Base-by-base conservation (phyloP, 306 rosid genomes). In the Clitoria ternatea region DNA sequence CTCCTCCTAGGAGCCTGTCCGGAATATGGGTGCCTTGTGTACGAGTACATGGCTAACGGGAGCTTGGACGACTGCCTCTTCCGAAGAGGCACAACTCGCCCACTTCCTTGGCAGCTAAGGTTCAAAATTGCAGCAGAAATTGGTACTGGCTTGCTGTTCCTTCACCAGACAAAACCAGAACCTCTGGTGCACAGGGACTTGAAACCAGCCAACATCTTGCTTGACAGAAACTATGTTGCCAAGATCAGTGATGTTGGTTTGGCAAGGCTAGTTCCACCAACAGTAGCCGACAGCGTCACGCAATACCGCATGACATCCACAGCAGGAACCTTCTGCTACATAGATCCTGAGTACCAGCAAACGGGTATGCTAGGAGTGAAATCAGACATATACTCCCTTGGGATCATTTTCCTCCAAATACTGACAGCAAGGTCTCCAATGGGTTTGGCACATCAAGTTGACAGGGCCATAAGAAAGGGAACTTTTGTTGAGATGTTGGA, bases 1-100 rank as follows among this genome's bases (percentile, higher is more conserved):
- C 97, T 93, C 39, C 98, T 93, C 40, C 83, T 93, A 1, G 98
- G 98, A 64, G 98, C 98, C 43, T 93, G 98, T 70, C 98, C 98
- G 1, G 98, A 93, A 64, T 90, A 90, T 3, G 98, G 98, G 1
- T 93, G 98, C 76, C 80, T 93, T 20, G 98, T 90, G 7, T 93
- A 93, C 1, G 98, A 93, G 86, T 85, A 66, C 88, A 88, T 93
- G 97, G 87, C 89, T 5, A 87, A 85, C 20, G 98, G 98, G 64
- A 93, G 97, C 84, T 84, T 93, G 50, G 97, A 93, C 7, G 96
- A 93, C 54, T 56, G 97, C 30, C 90, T 93, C 6, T 83, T 87
- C 42, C 68, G 88, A 14, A 52, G 75, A 69, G 92, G 90, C 55
- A 81, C 84, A 81, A 73, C 36, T 8, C 79, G 77, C 2, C 60